Evolutionary conservation across 1,139 yeast genomes (phyloP).

Genomic region (Yamadazyma friedrichii): DNA sequence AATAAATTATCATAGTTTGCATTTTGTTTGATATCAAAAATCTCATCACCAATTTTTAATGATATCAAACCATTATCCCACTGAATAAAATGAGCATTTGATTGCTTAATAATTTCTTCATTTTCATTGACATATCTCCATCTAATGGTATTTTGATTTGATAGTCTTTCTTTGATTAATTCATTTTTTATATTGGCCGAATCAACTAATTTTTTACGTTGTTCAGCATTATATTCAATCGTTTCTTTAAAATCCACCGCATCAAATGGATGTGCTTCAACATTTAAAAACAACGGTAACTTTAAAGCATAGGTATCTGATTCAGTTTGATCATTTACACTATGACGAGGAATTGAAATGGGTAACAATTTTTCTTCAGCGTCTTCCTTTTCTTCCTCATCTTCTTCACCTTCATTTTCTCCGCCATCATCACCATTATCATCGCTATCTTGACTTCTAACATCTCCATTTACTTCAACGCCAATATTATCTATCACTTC

Average conservation of each 20-base stretch:
- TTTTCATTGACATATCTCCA: constrained; percentile 86
- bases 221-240: constrained; percentile 49
- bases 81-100: constrained; percentile 84
- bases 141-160: constrained; percentile 80
- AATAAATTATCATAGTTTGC: constrained; percentile 73
- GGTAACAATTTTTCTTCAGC: constrained; percentile 50
- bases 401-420: constrained; percentile 8
- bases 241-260: constrained; percentile 63
- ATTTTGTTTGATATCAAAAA: constrained; percentile 72
- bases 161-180: constrained; percentile 49
- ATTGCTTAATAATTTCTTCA: constrained; percentile 69
- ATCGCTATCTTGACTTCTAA: constrained; percentile 12
- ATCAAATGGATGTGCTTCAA: constrained; percentile 88
- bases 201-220: constrained; percentile 24
- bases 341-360: constrained; percentile 74
- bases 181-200: constrained; percentile 42
- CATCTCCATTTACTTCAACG: constrained; percentile 15
- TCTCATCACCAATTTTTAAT: constrained; percentile 81
- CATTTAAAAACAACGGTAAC: constrained; percentile 77
- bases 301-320: constrained; percentile 56
- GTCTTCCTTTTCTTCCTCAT: constrained; percentile 9
- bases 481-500: constrained; percentile 5
- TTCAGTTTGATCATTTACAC: constrained; percentile 45
- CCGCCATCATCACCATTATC: constrained; percentile 18
- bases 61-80: constrained; percentile 95